Conservation (phyloP, 768 basidiomycete genomes). For the Lactarius akahatsu region DNA sequence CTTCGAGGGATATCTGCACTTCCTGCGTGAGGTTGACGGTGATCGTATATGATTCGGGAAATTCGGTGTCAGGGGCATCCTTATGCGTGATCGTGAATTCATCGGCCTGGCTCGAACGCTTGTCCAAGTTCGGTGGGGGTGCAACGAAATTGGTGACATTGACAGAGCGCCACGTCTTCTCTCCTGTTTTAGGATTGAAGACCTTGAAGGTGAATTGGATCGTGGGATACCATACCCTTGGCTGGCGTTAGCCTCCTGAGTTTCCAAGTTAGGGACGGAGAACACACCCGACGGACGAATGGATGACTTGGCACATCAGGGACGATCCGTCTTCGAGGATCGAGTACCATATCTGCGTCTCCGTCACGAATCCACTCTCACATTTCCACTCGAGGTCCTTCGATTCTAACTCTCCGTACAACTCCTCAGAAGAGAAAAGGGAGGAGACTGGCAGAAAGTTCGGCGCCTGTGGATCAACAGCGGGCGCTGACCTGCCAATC, state of each 20-base stretch:
- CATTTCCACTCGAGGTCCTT: conserved; percentile 84
- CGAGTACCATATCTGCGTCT: conserved; percentile 88
- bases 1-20: conserved; percentile 74
- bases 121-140: conserved; percentile 76
- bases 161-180: conserved; percentile 80
- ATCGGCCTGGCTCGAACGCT: conserved; percentile 82
- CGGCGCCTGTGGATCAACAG: conserved; percentile 63
- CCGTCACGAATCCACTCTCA: conserved; percentile 79
- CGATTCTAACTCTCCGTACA: conserved; percentile 72
- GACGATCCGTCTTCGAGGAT: conserved; percentile 76
- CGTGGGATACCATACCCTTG: conserved; percentile 88
- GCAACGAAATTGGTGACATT: conserved; percentile 80
- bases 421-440: conserved; percentile 51
- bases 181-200: conserved; percentile 72
- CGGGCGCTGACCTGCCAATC: conserved; percentile 48
- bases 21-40: conserved; percentile 76
- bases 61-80: conserved; percentile 51
- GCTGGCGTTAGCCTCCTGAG: conserved; percentile 16
- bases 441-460: conserved; percentile 84
- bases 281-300: conserved; percentile 84
- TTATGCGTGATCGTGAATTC: conserved; percentile 78
- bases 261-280: conserved; percentile 19
- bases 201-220: conserved; percentile 93
- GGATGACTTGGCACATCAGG: conserved; percentile 82
- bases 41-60: conserved; percentile 77